Conservation (phyloP, 2,329 filamentous ascomycete genomes). For the Hypoxylon sp. region DNA sequence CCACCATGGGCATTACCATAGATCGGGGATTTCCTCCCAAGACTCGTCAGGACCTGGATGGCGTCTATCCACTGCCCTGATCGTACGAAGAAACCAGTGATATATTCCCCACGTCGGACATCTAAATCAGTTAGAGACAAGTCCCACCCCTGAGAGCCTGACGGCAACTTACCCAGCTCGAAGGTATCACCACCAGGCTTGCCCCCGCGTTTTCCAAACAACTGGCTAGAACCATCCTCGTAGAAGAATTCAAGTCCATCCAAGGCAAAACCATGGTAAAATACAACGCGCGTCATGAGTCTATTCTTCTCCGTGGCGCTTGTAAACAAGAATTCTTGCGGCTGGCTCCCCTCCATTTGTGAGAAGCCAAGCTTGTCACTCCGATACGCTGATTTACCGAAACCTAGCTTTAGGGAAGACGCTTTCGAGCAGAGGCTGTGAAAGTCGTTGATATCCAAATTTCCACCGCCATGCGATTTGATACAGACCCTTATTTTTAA, state of each 20-base stretch:
- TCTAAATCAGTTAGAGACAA: conserved; percentile 65
- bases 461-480: conserved; percentile 82
- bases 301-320: conserved; percentile 78
- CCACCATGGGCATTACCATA: conserved; percentile 88
- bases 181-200: conserved; percentile 80
- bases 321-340: conserved; percentile 81
- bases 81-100: conserved; percentile 88
- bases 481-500: conserved; percentile 79
- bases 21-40: conserved; percentile 86
- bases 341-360: conserved; percentile 77
- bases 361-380: conserved; percentile 82
- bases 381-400: conserved; percentile 78
- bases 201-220: conserved; percentile 87
- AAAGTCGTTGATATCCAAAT: conserved; percentile 84
- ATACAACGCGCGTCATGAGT: conserved; percentile 79
- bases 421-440: conserved; percentile 78
- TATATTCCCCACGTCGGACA: conserved; percentile 84
- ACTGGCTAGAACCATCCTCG: conserved; percentile 85
- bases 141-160: neutral
- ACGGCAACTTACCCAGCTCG: conserved; percentile 74
- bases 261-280: conserved; percentile 83
- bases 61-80: conserved; percentile 89
- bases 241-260: conserved; percentile 95
- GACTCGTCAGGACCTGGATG: conserved; percentile 89
- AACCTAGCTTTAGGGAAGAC: conserved; percentile 80